Percentiles rank a stretch among this genome's conserved stretches.
Conservation (phyloP, 805 yeast species). For the Starmera amethionina region DNA sequence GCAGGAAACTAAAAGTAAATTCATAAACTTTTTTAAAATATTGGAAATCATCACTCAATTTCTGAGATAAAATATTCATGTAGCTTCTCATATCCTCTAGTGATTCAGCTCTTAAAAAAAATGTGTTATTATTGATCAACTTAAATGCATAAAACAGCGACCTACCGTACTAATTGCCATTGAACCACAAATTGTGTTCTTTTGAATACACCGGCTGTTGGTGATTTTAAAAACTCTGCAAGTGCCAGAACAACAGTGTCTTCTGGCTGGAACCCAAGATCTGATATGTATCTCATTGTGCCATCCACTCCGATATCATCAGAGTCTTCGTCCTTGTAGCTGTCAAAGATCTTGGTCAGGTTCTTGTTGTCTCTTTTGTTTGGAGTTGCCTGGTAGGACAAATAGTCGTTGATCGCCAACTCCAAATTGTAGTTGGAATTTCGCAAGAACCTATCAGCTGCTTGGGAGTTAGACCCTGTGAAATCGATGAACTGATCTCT, state of each 20-base stretch:
- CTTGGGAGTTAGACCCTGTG: slow-evolving; percentile 13
- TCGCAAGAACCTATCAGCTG: slow-evolving; percentile 15
- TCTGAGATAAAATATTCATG: slow-evolving; percentile 22
- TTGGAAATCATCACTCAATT: slow-evolving; percentile 24
- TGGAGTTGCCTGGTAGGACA: slow-evolving; percentile 11
- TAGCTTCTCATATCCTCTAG: slow-evolving; percentile 38
- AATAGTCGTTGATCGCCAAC: slow-evolving; percentile 18
- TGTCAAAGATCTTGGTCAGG: slow-evolving; percentile 10
- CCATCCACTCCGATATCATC: slow-evolving; percentile 66
- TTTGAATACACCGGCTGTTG: slow-evolving; percentile 53
- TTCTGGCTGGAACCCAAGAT: slow-evolving; percentile 63
- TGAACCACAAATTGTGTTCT: slow-evolving; percentile 39
- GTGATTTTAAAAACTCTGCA: slow-evolving; percentile 59
- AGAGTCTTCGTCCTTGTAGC: slow-evolving; percentile 11
- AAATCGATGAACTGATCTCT: slow-evolving; percentile 20
- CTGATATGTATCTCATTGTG: slow-evolving; percentile 56
- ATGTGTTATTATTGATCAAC: too few relatives aligned
- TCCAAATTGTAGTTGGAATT: slow-evolving; percentile 16
- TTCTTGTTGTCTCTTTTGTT: slow-evolving; percentile 8
- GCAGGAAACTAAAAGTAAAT: slow-evolving; percentile 58
- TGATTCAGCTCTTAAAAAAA: slow-evolving; percentile 16
- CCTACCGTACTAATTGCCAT: slow-evolving; percentile 34
- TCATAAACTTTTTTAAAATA: slow-evolving; percentile 54
- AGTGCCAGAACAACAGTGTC: slow-evolving; percentile 61
- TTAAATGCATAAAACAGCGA: too few relatives aligned